Evolutionary conservation across 192 early-diverging fungal genomes (phyloP).

Genomic region (Rhizophagus prolifer): DNA sequence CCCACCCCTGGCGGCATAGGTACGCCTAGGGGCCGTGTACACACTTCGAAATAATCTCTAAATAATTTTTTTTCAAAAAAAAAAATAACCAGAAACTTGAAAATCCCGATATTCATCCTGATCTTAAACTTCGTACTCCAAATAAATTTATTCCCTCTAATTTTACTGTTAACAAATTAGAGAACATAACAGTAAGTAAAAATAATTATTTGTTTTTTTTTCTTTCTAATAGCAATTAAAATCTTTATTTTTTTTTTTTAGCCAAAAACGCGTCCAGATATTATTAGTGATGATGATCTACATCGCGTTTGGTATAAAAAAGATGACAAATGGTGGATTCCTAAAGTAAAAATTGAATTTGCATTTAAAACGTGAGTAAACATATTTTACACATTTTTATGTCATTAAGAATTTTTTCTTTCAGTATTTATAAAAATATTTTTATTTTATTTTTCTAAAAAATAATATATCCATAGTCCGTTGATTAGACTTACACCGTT

Average conservation of each 20-base stretch:
- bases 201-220: neutral
- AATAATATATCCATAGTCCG: conserved; percentile 46
- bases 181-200: conserved; percentile 24
- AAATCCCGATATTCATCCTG: conserved; percentile 47
- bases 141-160: conserved; percentile 88
- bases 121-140: conserved; percentile 64
- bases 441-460: neutral
- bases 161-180: conserved; percentile 62
- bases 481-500: conserved; percentile 72
- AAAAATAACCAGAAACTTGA: neutral
- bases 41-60: neutral
- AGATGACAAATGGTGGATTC: conserved; percentile 91
- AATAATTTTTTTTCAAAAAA: neutral
- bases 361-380: conserved; percentile 38
- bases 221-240: neutral
- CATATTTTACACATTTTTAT: too few species aligned
- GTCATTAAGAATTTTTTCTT: too few species aligned
- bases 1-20: too few species aligned
- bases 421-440: neutral
- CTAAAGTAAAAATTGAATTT: conserved; percentile 80
- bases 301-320: conserved; percentile 90
- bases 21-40: too few species aligned
- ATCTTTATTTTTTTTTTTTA: neutral
- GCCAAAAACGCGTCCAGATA: conserved; percentile 40
- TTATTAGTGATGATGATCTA: conserved; percentile 59